Base-by-base conservation (phyloP, 805 yeast species). In the Candida tallmaniae region DNA sequence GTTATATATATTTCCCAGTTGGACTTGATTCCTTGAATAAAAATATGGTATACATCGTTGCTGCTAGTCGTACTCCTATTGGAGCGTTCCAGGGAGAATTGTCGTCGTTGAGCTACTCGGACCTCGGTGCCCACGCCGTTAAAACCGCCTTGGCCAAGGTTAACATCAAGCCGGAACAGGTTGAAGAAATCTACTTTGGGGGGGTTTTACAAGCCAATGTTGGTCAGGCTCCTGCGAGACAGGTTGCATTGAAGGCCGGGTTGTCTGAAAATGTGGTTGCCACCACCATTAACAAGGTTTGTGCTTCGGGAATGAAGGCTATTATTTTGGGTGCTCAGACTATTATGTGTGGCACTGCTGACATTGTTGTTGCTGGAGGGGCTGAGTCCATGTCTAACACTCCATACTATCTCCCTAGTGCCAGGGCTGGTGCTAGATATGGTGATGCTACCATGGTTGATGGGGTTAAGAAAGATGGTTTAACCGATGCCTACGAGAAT, bases 181-280 rank as follows among this genome's bases (percentile, higher is more conserved):
- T 85, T 36, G 95, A 89, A 45, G 97, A 90, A 63, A 79, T 90
- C 56, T 74, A 83, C 53, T 88, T 88, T 58, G 98, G 98, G 53
- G 84, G 87, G 53, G 98, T 88, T 32, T 64, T 87, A 53, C 85
- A 84, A 54, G 97, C 97, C 44, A 86, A 86, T 52, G 80, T 85
- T 41, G 97, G 98, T 43, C 98, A 90, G 68, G 88, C 90, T 39
- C 97, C 98, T 28, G 98, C 98, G 23, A 82, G 97, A 66, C 98
- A 90, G 68, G 97, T 90, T 38, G 96, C 96, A 11, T 54, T 90
- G 46, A 82, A 80, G 53, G 83, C 97, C 13, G 97, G 97, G 11
- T 73, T 93, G 34, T 78, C 86, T 32, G 78, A 82, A 46, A 68
- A 76, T 41, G 79, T 86, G 35, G 83, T 87, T 31, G 95, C 96